Conservation (phyloP, 2,329 filamentous ascomycete species). For the Trichoderma semiorbis region DNA sequence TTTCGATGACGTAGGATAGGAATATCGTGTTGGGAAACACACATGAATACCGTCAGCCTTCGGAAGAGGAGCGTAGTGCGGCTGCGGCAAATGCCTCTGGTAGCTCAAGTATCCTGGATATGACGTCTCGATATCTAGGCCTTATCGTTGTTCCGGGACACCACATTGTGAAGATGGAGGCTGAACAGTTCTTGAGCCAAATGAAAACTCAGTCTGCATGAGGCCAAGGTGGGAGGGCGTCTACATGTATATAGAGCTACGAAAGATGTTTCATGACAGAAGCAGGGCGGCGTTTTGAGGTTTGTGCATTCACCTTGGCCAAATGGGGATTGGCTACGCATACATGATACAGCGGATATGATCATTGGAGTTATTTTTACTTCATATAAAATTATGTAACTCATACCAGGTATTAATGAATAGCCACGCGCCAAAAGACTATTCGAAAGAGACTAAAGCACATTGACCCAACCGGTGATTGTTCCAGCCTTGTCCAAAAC, state of each 20-base stretch:
- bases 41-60: slow-evolving; percentile 83
- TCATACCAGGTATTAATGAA: slow-evolving; percentile 28
- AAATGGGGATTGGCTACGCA: not conserved
- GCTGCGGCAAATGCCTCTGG: slow-evolving; percentile 33
- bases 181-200: slow-evolving; percentile 70
- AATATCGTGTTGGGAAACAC: slow-evolving; percentile 85
- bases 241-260: not conserved
- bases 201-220: slow-evolving; percentile 26
- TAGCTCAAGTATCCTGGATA: slow-evolving; percentile 58
- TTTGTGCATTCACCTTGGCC: not conserved
- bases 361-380: not conserved
- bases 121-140: slow-evolving; percentile 83
- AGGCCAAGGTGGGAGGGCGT: not conserved
- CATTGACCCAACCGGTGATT: slow-evolving; percentile 17
- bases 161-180: slow-evolving; percentile 82
- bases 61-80: slow-evolving; percentile 44
- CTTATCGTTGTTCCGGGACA: slow-evolving; percentile 85
- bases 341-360: not conserved
- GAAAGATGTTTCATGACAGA: not conserved
- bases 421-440: slow-evolving; percentile 29
- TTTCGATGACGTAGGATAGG: slow-evolving; percentile 58
- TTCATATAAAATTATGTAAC: slow-evolving; percentile 1
- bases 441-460: slow-evolving; percentile 25
- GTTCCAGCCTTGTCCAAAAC: slow-evolving; percentile 23
- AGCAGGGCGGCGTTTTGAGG: not conserved